Percentiles rank a stretch among this genome's conserved stretches.
These are phyloP conservation scores for Agastache rugosa DNA, from an alignment of 257 asterid genomes.

Conservation along the genomic window DNA sequence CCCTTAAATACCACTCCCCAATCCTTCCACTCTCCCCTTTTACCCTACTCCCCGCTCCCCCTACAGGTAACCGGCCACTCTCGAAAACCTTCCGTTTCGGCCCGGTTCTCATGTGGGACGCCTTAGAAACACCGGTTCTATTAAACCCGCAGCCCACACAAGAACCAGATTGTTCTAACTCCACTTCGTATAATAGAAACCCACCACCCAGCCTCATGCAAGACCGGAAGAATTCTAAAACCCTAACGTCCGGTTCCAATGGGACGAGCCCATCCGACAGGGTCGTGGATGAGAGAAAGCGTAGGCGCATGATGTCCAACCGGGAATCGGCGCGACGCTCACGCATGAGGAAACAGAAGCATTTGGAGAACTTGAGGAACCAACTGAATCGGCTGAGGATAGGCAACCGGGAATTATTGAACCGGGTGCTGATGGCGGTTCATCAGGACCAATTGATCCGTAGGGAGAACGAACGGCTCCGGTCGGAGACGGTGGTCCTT, in stretches of 20 bases:
- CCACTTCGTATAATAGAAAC: slow-evolving; percentile 45
- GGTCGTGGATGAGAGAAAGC: slow-evolving; percentile 60
- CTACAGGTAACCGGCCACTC: slow-evolving; percentile 36
- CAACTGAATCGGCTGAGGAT: slow-evolving; percentile 58
- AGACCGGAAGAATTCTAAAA: slow-evolving; percentile 18
- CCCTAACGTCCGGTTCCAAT: slow-evolving; percentile 11
- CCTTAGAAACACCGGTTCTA: slow-evolving; percentile 43
- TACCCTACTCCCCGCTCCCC: slow-evolving; percentile 36
- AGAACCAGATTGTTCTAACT: slow-evolving; percentile 15
- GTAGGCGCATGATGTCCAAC: slow-evolving; percentile 78
- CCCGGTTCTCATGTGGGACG: slow-evolving; percentile 56
- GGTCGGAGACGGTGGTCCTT: slow-evolving; percentile 64
- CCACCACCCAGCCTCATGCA: slow-evolving; percentile 8
- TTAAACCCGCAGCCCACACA: slow-evolving; percentile 40
- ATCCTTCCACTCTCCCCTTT: slow-evolving; percentile 53
- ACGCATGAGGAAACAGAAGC: slow-evolving; percentile 77
- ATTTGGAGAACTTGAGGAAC: slow-evolving; percentile 75
- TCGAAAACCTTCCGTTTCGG: slow-evolving; percentile 39
- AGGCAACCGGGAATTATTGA: slow-evolving; percentile 64
- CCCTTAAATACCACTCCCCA: slow-evolving; percentile 62
- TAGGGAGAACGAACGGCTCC: slow-evolving; percentile 60
- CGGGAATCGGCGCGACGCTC: slow-evolving; percentile 91
- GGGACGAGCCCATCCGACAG: not conserved
- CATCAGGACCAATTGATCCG: slow-evolving; percentile 48
- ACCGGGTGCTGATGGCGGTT: slow-evolving; percentile 54